Conservation (phyloP, 257 asterid genomes). For the Coffea eugenioides region DNA sequence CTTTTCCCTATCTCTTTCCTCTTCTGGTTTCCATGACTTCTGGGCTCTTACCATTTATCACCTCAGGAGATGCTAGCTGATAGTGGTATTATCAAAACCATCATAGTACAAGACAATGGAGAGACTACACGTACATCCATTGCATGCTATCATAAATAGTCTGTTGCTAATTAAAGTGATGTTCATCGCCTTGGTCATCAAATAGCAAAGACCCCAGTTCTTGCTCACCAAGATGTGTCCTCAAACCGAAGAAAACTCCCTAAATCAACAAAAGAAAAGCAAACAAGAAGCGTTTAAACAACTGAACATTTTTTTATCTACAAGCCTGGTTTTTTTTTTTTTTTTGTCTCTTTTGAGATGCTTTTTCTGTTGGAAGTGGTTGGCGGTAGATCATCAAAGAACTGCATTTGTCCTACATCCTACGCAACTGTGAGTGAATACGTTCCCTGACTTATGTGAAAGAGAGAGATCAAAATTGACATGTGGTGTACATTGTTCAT, state of each 20-base stretch:
- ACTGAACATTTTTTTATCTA: neutral
- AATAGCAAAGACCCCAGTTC: neutral
- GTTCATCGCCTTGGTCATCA: neutral
- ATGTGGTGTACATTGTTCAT: conserved; percentile 4
- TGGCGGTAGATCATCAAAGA: neutral
- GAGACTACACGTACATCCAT: neutral
- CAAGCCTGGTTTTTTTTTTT: neutral
- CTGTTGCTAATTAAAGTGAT: neutral
- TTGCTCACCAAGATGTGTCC: neutral
- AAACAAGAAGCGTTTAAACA: neutral
- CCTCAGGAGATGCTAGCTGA: neutral
- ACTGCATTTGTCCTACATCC: neutral
- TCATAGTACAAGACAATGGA: neutral
- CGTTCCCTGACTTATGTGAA: neutral
- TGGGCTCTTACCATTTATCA: neutral
- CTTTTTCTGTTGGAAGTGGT: neutral
- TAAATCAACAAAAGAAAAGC: neutral
- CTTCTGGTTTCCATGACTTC: neutral
- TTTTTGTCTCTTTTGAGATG: neutral
- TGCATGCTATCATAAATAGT: neutral
- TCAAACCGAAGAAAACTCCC: neutral
- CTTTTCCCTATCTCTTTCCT: neutral
- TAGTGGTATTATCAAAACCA: neutral
- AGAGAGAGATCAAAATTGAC: conserved; percentile 11
- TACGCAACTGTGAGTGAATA: neutral